These are phyloP conservation scores for Pelargonium myrrhifolium DNA, from an alignment of 441 rosid species.

Conservation along the genomic window DNA sequence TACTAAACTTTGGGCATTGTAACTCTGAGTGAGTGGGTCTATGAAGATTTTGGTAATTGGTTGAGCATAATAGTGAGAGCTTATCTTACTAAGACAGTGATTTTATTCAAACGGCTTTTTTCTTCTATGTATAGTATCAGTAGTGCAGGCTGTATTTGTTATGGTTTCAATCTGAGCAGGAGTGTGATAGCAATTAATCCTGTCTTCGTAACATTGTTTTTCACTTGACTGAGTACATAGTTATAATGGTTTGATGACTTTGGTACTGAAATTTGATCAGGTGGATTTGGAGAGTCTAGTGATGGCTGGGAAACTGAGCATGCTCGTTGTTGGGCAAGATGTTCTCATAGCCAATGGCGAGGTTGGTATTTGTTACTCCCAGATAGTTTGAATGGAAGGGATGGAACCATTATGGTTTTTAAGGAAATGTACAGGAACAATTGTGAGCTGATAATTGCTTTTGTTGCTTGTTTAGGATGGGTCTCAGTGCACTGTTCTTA, in stretches of 20 bases:
- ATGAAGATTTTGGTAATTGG: neutral
- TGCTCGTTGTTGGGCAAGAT: constrained; percentile 52
- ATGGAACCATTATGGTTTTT: neutral
- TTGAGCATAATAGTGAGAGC: no score
- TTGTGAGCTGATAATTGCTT: neutral
- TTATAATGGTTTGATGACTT: constrained; percentile 1
- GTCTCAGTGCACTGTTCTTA: constrained; percentile 50
- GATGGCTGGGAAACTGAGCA: constrained; percentile 40
- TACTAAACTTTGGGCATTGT: neutral
- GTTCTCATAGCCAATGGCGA: constrained; percentile 34
- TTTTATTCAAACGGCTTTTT: no score
- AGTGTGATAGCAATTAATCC: no score
- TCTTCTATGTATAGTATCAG: no score
- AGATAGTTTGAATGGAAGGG: neutral
- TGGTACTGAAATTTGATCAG: constrained; percentile 22
- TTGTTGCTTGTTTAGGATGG: constrained; percentile 30
- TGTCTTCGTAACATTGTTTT: neutral
- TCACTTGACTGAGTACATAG: neutral
- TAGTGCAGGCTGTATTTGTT: no score
- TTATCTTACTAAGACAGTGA: no score
- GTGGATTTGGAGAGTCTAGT: constrained; percentile 55
- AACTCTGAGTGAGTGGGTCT: neutral
- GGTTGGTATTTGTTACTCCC: constrained; percentile 25
- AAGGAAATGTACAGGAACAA: neutral
- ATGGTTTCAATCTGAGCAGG: no score